Conservation (phyloP, 306 rosid species). For the Calophaca sinica region DNA sequence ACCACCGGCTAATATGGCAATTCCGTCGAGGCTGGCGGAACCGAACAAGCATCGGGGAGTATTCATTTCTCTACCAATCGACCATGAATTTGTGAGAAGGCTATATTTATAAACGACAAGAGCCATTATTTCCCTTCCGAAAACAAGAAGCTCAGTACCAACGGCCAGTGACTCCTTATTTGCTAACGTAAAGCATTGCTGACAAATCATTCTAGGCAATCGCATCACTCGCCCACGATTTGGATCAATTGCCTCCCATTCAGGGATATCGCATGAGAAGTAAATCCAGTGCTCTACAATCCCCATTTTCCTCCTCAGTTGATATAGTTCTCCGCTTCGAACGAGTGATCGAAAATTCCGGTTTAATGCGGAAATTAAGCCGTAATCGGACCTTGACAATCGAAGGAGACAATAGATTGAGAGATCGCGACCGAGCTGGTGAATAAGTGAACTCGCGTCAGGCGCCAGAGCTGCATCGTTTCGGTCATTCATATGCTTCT, state of each 20-base stretch:
- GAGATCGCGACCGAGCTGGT: constrained; percentile 64
- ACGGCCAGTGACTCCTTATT: constrained; percentile 88
- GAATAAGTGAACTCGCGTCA: constrained; percentile 47
- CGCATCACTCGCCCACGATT: constrained; percentile 58
- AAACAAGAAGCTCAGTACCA: constrained; percentile 84
- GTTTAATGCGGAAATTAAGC: constrained; percentile 64
- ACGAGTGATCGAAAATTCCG: constrained; percentile 61
- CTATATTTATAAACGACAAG: constrained; percentile 65
- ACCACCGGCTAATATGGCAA: constrained; percentile 84
- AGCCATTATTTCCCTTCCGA: constrained; percentile 65
- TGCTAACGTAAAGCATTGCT: constrained; percentile 65
- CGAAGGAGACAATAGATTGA: constrained; percentile 62
- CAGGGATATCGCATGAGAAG: constrained; percentile 68
- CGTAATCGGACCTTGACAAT: constrained; percentile 77
- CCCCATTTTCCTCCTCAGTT: constrained; percentile 60
- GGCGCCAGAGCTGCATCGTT: no score
- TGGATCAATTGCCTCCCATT: constrained; percentile 87
- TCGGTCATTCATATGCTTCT: constrained; percentile 28
- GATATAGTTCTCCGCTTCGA: constrained; percentile 66
- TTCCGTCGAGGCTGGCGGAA: constrained; percentile 72
- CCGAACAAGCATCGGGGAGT: constrained; percentile 76
- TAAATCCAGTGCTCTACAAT: constrained; percentile 79
- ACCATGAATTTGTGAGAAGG: constrained; percentile 73
- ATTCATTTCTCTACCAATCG: constrained; percentile 61
- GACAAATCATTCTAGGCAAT: constrained; percentile 64